These are phyloP conservation scores for Colletotrichum chlorophyti DNA, from an alignment of 2,329 filamentous ascomycete genomes.

Conservation along the genomic window DNA sequence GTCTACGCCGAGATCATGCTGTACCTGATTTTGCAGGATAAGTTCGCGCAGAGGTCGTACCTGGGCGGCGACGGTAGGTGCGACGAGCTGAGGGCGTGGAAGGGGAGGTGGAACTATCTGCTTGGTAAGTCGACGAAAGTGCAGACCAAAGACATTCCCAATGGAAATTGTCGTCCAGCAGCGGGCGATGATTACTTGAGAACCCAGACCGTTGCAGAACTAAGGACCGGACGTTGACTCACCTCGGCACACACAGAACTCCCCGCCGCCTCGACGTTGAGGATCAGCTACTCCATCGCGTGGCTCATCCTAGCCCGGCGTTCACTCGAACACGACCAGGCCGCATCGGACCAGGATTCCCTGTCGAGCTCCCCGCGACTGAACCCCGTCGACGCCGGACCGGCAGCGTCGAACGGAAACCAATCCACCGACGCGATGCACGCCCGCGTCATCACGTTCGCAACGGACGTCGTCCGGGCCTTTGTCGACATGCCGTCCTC, in stretches of 20 bases:
- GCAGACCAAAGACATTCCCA: not conserved
- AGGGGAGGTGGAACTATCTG: slow-evolving; percentile 42
- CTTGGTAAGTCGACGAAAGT: slow-evolving; percentile 35
- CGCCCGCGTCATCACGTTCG: slow-evolving; percentile 16
- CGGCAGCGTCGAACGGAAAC: not conserved
- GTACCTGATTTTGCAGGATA: slow-evolving; percentile 44
- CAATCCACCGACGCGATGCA: slow-evolving; percentile 10
- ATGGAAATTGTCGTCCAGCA: too few species aligned
- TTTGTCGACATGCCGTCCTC: slow-evolving; percentile 25
- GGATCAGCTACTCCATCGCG: slow-evolving; percentile 41
- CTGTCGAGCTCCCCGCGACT: slow-evolving; percentile 20
- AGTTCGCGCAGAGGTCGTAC: slow-evolving; percentile 39
- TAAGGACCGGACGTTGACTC: not conserved
- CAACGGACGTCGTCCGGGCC: slow-evolving; percentile 20
- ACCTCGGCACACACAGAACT: too few species aligned
- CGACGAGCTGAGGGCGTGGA: slow-evolving; percentile 41
- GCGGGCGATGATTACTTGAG: too few species aligned
- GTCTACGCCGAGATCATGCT: slow-evolving; percentile 46
- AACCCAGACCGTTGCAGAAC: too few species aligned
- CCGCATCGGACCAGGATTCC: slow-evolving; percentile 22
- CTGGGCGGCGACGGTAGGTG: slow-evolving; percentile 39
- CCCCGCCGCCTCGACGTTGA: slow-evolving; percentile 40
- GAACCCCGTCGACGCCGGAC: slow-evolving; percentile 3
- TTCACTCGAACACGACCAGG: slow-evolving; percentile 20
- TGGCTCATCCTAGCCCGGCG: slow-evolving; percentile 39